Conservation (phyloP, 164 flowering plant species). For the Dillenia suffruticosa region DNA sequence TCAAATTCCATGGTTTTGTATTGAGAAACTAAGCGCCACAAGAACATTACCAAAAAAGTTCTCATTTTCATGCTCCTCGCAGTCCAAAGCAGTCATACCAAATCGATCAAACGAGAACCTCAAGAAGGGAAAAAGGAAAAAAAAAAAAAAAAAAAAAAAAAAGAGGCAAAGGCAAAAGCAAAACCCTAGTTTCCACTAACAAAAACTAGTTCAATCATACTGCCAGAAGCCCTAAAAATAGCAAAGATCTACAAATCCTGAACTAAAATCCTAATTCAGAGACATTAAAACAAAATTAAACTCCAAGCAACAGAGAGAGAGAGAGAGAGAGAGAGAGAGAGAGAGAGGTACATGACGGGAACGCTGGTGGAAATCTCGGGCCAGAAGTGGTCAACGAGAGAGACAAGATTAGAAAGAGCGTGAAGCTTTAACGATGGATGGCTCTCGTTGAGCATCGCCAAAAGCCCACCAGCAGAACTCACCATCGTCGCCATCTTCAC, state of each 20-base stretch:
- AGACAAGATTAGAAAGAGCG: constrained; percentile 76
- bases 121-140: too few relatives aligned
- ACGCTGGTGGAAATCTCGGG: constrained; percentile 94
- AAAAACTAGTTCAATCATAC: too few relatives aligned
- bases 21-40: too few relatives aligned
- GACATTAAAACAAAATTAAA: neutral
- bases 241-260: neutral
- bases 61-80: too few relatives aligned
- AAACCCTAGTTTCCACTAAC: too few relatives aligned
- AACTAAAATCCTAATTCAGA: neutral
- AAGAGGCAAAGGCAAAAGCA: too few relatives aligned
- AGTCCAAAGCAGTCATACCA: too few relatives aligned
- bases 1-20: too few relatives aligned
- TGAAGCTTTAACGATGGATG: constrained; percentile 77
- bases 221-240: neutral
- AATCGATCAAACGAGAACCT: too few relatives aligned
- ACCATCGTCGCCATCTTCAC: constrained; percentile 52
- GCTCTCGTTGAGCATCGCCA: constrained; percentile 86
- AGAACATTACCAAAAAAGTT: too few relatives aligned
- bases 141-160: too few relatives aligned
- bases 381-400: constrained; percentile 76
- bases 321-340: constrained; percentile 1
- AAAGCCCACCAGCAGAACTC: constrained; percentile 79
- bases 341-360: constrained; percentile 51
- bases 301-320: neutral